These are phyloP conservation scores for Diaporthe australafricana DNA, from an alignment of 2,329 filamentous ascomycete species.

Conservation along the genomic window DNA sequence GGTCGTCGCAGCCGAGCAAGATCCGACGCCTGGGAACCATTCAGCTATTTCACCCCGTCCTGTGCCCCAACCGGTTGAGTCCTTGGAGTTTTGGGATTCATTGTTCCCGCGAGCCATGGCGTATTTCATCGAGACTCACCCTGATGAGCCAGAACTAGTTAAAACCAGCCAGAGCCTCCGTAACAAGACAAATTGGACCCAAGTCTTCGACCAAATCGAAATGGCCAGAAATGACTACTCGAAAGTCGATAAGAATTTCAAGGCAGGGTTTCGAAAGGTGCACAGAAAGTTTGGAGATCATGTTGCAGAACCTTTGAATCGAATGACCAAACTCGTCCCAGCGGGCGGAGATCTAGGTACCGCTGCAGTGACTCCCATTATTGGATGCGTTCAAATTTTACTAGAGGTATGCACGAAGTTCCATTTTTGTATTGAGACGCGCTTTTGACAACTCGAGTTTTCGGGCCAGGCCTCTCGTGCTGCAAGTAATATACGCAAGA, in stretches of 20 bases:
- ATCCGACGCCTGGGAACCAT: neutral
- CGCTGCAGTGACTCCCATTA: neutral
- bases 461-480: neutral
- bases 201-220: slow-evolving; percentile 7
- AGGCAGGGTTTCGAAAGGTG: neutral
- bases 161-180: neutral
- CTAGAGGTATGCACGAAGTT: neutral
- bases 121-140: neutral
- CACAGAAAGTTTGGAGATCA: slow-evolving; percentile 15
- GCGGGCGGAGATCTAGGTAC: neutral
- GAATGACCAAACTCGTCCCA: neutral
- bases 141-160: neutral
- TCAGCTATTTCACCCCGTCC: neutral
- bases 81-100: slow-evolving; percentile 2
- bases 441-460: no score
- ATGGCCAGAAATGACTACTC: neutral
- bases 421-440: neutral
- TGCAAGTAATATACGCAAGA: slow-evolving; percentile 1
- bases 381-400: slow-evolving; percentile 19
- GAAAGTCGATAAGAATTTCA: neutral
- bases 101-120: neutral
- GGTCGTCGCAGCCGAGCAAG: neutral
- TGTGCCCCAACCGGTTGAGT: neutral
- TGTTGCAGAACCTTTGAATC: slow-evolving; percentile 2
- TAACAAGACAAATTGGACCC: slow-evolving; percentile 1